These are phyloP conservation scores for Ustilago curta DNA, from an alignment of 1,284 basidiomycete genomes.

Conservation along the genomic window DNA sequence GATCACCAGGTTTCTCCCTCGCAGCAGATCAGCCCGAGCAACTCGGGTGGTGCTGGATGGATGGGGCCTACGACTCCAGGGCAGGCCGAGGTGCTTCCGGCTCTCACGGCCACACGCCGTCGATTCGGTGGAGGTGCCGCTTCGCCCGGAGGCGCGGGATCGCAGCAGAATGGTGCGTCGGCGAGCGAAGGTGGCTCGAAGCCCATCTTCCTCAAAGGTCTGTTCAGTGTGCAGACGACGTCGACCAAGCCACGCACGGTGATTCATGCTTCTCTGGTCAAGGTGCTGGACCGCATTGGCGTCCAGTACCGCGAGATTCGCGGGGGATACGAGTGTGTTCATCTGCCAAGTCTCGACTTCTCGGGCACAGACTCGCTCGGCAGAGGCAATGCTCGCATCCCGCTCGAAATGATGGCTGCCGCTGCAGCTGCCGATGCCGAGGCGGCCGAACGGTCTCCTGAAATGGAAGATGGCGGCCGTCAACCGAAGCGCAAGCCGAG, in stretches of 20 bases:
- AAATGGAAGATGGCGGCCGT: slow-evolving; percentile 22
- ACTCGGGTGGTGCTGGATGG: slow-evolving; percentile 38
- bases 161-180: slow-evolving; percentile 15
- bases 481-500: slow-evolving; percentile 55
- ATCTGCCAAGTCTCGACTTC: slow-evolving; percentile 87
- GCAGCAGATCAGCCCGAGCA: slow-evolving; percentile 39
- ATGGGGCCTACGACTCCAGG: slow-evolving; percentile 41
- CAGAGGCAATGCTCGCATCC: slow-evolving; percentile 57
- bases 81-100: slow-evolving; percentile 48
- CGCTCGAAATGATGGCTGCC: slow-evolving; percentile 38
- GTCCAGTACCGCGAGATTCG: slow-evolving; percentile 91
- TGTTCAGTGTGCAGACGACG: slow-evolving; percentile 84
- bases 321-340: slow-evolving; percentile 94
- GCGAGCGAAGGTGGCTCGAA: slow-evolving; percentile 48
- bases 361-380: slow-evolving; percentile 47
- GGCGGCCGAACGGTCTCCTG: slow-evolving; percentile 20
- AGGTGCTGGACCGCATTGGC: slow-evolving; percentile 91
- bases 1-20: slow-evolving; percentile 8
- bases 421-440: slow-evolving; percentile 29
- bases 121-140: slow-evolving; percentile 33
- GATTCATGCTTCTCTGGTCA: slow-evolving; percentile 85
- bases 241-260: slow-evolving; percentile 85
- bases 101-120: slow-evolving; percentile 22
- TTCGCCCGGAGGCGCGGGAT: slow-evolving; percentile 5
- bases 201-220: slow-evolving; percentile 69